Evolutionary conservation across 352 stramenopile species (phyloP), one percentile per base, ranked within the genome.

Genomic region (Blastocystis sp.): DNA sequence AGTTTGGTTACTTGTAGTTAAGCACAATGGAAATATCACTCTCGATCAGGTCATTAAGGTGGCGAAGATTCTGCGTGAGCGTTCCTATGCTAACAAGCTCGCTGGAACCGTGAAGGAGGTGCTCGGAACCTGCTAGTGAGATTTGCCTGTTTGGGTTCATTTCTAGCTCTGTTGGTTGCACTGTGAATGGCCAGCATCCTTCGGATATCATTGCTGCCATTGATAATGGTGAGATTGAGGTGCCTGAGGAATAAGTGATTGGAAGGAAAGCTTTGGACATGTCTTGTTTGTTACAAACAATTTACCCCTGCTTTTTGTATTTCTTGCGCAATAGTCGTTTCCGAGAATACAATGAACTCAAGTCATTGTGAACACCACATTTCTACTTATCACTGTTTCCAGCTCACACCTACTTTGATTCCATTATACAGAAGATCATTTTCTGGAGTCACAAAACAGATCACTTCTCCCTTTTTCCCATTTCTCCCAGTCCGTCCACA

Each of bases 21-120:
- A 98, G 93, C 97, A 99, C 95, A 95, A 98, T 92, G 97, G 97
- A 91, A 99, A 99, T 96, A 91, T 99, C 85, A 99, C 97, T 87
- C 93, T 99, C 47, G 97, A 99, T 93, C 94, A 98, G 92, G 94
- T 99, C 63, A 98, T 99, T 90, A 93, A 98, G 90, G 97, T 99
- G 91, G 97, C 97, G 79, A 94, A 96, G 91, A 93, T 96, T 90
- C 99, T 99, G 95, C 94, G 97, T 56, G 94, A 97, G 90, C 95
- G 96, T 90, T 99, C 96, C 62, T 98, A 98, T 95, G 97, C 97
- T 20, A 94, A 95, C 90, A 95, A 92, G 55, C 93, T 99, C 63
- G 68, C 95, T 24, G 97, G 97, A 90, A 99, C 97, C 82, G 96
- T 99, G 90, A 99, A 99, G 94, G 97, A 99, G 93, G 98, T 99